These are phyloP conservation scores for Mycena crocata DNA, from an alignment of 768 basidiomycete genomes.

Conservation along the genomic window DNA sequence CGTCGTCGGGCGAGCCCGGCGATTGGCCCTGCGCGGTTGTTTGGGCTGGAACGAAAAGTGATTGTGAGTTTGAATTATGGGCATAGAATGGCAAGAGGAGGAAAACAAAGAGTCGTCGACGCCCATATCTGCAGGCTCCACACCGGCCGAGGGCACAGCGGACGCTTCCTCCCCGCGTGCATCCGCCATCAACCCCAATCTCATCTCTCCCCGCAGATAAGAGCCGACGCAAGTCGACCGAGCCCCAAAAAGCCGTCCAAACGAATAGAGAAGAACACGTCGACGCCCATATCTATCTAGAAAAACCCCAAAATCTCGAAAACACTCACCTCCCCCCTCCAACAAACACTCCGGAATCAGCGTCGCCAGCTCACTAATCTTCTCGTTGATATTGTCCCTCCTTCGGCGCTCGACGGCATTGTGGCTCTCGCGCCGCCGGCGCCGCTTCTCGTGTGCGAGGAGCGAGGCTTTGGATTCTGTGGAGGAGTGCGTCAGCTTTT, in stretches of 20 bases:
- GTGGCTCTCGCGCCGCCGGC: slow-evolving; percentile 86
- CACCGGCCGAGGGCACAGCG: too few relatives aligned
- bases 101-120: not conserved
- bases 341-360: slow-evolving; percentile 90
- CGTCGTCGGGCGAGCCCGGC: slow-evolving; percentile 25
- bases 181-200: too few relatives aligned
- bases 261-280: too few relatives aligned
- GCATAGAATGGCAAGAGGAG: not conserved
- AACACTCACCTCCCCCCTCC: slow-evolving; percentile 57
- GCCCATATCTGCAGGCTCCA: too few relatives aligned
- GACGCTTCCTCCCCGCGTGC: too few relatives aligned
- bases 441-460: slow-evolving; percentile 84
- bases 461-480: slow-evolving; percentile 61
- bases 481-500: too few relatives aligned
- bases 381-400: slow-evolving; percentile 95
- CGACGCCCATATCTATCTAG: not conserved
- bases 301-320: not conserved
- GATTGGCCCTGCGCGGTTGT: slow-evolving; percentile 20
- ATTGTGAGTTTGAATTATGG: not conserved
- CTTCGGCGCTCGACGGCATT: slow-evolving; percentile 92
- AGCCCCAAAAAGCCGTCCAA: too few relatives aligned
- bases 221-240: too few relatives aligned
- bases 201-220: too few relatives aligned
- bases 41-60: not conserved
- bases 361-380: slow-evolving; percentile 89